Conservation (phyloP, 805 yeast genomes). For the Wickerhamiella azyma region DNA sequence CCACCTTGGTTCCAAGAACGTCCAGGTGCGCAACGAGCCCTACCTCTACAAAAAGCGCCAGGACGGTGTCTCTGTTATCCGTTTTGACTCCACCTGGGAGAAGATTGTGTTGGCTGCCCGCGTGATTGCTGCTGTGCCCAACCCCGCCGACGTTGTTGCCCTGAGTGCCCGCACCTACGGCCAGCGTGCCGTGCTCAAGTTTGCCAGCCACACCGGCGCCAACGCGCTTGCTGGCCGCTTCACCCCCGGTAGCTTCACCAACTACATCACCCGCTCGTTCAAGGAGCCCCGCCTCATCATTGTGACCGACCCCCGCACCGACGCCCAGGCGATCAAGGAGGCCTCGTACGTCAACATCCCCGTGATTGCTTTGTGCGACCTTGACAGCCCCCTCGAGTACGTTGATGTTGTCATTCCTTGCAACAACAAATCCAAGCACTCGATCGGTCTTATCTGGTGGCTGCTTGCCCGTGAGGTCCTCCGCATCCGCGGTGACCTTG, state of each 20-base stretch:
- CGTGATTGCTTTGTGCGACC: conserved; percentile 96
- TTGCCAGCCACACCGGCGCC: conserved; percentile 99
- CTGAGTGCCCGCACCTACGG: conserved; percentile 99
- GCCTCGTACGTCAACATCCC: conserved; percentile 99
- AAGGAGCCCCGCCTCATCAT: conserved; percentile 99
- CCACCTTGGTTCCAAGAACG: conserved; percentile 99
- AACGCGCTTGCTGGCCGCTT: conserved; percentile 99
- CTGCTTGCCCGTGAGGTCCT: conserved; percentile 97
- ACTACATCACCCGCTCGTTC: conserved; percentile 99
- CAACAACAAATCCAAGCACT: conserved; percentile 99
- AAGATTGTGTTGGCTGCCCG: conserved; percentile 99
- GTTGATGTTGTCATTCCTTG: conserved; percentile 99
- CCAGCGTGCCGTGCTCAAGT: conserved; percentile 99
- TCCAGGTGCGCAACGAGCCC: conserved; percentile 50
- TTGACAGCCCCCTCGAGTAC: conserved; percentile 97
- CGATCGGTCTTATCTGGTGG: conserved; percentile 99
- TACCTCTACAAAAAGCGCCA: conserved; percentile 50
- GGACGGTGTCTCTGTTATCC: conserved; percentile 98
- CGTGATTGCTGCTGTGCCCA: conserved; percentile 98
- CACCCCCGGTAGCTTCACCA: conserved; percentile 99
- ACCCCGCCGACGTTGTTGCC: conserved; percentile 96
- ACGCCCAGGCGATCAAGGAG: conserved; percentile 99
- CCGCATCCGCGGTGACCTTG: conserved; percentile 95
- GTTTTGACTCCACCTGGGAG: conserved; percentile 99
- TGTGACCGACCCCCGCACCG: conserved; percentile 99